Base-by-base conservation (phyloP, 768 basidiomycete genomes). In the Strobilomyces confusus region DNA sequence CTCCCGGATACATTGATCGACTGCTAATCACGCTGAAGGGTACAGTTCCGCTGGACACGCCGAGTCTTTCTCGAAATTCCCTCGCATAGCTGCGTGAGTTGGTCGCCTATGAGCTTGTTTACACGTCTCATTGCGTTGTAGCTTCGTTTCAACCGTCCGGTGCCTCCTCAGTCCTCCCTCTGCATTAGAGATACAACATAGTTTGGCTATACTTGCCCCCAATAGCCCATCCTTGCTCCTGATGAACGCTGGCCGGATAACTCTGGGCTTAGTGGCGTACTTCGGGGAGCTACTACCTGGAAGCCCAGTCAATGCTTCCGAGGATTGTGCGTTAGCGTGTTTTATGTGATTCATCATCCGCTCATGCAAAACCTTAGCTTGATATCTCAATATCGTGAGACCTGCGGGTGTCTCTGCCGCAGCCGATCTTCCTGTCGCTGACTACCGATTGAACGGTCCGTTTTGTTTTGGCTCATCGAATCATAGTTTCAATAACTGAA, bases 311-410 rank as follows among this genome's bases (percentile, higher is more conserved):
- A 1, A 14, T 17, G 50, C 52, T n/a, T 62, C 61, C 17, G 60
- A 63, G 20, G 62, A 63, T 34, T 63, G 60, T 63, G 43, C 1
- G 62, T 58, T 46, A 20, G 1, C 36, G 15, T 37, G 15, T 37
- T 15, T 15, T 37, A 15, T 37, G 36, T 17, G 17, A 17, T 4
- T 4, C 15, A 19, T 32, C 25, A 26, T 30, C 38, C 3, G 7
- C 36, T 52, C 25, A 51, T 14, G 14, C 5, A 29, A 4, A 12
- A 12, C 7, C 33, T 1, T 77, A 57, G 62, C 63, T 49, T 34
- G 67, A 32, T 64, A 59, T 22, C n/a, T 65, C 9, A 61, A 64
- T 41, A 58, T 67, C 8, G 32, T 43, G 23, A 33, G 40, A 34
- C 49, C 49, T 6, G 23, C 33, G 14, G 32, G 41, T 7, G 45